Percentiles rank a stretch among this genome's conserved stretches.
Conservation (phyloP, 2,329 filamentous ascomycete genomes). For the Talaromyces amestolkiae region DNA sequence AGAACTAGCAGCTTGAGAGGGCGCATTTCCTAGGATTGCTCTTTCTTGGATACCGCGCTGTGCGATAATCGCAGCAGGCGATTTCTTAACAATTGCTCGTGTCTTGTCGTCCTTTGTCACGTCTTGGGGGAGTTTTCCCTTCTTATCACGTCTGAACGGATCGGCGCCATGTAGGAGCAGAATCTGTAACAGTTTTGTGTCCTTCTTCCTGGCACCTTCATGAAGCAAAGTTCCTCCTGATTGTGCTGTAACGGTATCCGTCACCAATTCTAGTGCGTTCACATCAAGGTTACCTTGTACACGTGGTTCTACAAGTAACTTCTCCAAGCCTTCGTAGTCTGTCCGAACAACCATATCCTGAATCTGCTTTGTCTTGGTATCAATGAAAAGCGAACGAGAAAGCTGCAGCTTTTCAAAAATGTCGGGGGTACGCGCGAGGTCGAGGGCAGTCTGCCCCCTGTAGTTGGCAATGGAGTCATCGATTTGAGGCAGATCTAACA, state of each 20-base stretch:
- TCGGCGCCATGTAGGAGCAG: constrained; percentile 91
- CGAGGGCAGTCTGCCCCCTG: constrained; percentile 79
- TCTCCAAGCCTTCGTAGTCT: constrained; percentile 75
- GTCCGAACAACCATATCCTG: constrained; percentile 71
- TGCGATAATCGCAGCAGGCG: constrained; percentile 87
- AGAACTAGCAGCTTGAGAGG: constrained; percentile 56
- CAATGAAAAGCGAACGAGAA: constrained; percentile 82
- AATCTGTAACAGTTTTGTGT: constrained; percentile 83
- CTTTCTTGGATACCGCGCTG: constrained; percentile 96
- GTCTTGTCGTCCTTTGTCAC: constrained; percentile 93
- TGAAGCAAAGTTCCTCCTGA: constrained; percentile 89
- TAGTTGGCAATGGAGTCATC: constrained; percentile 86
- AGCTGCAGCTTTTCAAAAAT: constrained; percentile 96
- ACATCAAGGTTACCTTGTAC: constrained; percentile 87
- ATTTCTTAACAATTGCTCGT: constrained; percentile 84
- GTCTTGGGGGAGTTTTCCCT: constrained; percentile 92
- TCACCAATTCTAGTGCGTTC: constrained; percentile 84
- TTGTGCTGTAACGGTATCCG: constrained; percentile 72
- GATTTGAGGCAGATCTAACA: constrained; percentile 78
- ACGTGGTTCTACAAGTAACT: constrained; percentile 77
- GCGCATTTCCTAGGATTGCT: constrained; percentile 78
- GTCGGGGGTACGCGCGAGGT: constrained; percentile 85
- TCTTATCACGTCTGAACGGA: constrained; percentile 90
- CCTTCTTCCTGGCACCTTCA: constrained; percentile 84
- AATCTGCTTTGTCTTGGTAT: constrained; percentile 78